phyloP scores from a whole-genome alignment of 305 asterid species.

The Rubia peregrina region DNA sequence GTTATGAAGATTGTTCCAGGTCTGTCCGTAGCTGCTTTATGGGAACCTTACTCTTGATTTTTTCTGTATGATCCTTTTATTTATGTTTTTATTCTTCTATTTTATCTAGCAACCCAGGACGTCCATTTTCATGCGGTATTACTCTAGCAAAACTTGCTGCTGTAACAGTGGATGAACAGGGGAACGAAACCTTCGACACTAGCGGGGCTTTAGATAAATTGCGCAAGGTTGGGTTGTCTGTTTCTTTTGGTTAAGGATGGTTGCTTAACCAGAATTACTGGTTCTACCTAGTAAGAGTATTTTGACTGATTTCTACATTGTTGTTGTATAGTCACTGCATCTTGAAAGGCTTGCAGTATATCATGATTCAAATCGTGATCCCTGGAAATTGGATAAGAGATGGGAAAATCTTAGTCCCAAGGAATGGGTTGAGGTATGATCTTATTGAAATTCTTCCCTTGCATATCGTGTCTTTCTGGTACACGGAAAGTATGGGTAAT shows the following conservation, averaged over 20 bases:
- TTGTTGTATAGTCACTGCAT: constrained; percentile 65
- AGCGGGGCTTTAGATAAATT: constrained; percentile 98
- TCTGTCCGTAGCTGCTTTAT: constrained; percentile 33
- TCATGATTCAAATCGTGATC: constrained; percentile 81
- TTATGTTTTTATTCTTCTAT: constrained; percentile 6
- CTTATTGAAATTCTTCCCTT: constrained; percentile 9
- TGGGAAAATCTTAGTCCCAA: constrained; percentile 96
- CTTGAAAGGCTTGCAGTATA: constrained; percentile 97
- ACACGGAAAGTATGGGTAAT: not conserved
- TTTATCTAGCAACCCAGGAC: constrained; percentile 76
- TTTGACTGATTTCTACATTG: constrained; percentile 18
- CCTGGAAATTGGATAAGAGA: constrained; percentile 81
- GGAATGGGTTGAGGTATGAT: constrained; percentile 90
- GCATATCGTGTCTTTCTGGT: constrained; percentile 9
- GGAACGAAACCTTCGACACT: constrained; percentile 95
- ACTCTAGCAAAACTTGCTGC: constrained; percentile 99
- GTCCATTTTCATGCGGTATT: constrained; percentile 89
- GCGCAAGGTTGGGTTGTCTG: constrained; percentile 62
- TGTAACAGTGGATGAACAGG: constrained; percentile 95
- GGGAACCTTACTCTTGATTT: constrained; percentile 3
- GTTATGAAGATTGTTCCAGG: constrained; percentile 94
- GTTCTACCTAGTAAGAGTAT: constrained; percentile 10
- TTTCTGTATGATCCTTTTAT: constrained; percentile 6
- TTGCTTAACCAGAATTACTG: not conserved
- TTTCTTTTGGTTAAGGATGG: constrained; percentile 20